Evolutionary conservation across 2,329 filamentous ascomycete species (phyloP), one percentile per base, ranked within the genome.

Genomic region (Colletotrichum sp.): DNA sequence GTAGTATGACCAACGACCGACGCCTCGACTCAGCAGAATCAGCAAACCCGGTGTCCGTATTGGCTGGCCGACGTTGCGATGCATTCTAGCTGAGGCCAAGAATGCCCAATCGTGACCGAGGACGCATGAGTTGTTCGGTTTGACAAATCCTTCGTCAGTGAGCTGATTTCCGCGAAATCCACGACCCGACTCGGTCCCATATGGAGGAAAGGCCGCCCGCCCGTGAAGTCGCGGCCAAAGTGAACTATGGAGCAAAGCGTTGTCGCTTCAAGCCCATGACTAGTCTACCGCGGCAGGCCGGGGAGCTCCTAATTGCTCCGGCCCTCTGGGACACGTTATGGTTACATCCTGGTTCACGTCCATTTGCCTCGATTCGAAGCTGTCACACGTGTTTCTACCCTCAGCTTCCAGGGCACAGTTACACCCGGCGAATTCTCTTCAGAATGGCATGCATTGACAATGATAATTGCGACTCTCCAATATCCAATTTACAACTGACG

Each of bases 51-150:
- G 32, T 13, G 62, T 36, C 56, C 32, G 55, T 64, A 67, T 58
- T 72, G 27, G 55, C 39, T 67, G 32, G 55, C 13, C 12, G 32
- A 32, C 13, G 67, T 18, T 9, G n/a, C 13, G 16, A 34, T 27
- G 56, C 73, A 52, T 73, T 68, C 9, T 52, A 72, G 73, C 69
- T 72, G 64, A 68, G 55, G 56, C 64, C 43, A 10, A 25, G 16
- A 48, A 30, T 36, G 25, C 34, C 62, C 62, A 72, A 28, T 64
- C 58, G 43, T 28, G n/a, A 30, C 56, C 56, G 28, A 72, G 36
- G n/a, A 28, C 15, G 30, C 52, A 13, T 9, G 12, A n/a, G 9
- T n/a, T 32, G 32, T 25, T 12, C 32, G 32, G 22, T n/a, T 34
- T 58, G 55, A 61, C 52, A 39, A 62, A 43, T 56, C 13, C 25